Conservation (phyloP, 768 basidiomycete species). For the Pholiota conissans region DNA sequence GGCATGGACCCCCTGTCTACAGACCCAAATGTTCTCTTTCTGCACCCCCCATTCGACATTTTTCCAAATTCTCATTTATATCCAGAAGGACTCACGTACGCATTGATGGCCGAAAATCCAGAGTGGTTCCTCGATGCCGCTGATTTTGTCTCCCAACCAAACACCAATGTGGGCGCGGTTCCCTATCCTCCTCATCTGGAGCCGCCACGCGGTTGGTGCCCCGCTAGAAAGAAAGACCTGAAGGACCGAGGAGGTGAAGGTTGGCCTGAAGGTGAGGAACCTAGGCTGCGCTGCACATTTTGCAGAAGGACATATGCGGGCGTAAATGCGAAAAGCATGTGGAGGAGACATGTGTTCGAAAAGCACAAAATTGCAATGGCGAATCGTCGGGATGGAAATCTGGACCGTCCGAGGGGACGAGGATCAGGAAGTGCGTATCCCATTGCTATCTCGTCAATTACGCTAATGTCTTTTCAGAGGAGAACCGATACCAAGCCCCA, state of each 20-base stretch:
- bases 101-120: conserved; percentile 69
- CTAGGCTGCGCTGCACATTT: conserved; percentile 79
- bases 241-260: conserved; percentile 67
- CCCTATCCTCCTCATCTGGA: conserved; percentile 77
- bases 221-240: conserved; percentile 79
- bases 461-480: conserved; percentile 41
- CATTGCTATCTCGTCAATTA: conserved; percentile 2
- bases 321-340: conserved; percentile 91
- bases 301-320: conserved; percentile 83
- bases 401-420: conserved; percentile 62
- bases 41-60: conserved; percentile 69
- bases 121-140: conserved; percentile 77
- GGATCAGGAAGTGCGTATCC: conserved; percentile 59
- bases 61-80: conserved; percentile 64
- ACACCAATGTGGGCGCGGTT: conserved; percentile 52
- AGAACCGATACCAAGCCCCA: conserved; percentile 44
- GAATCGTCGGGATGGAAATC: conserved; percentile 69
- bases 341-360: conserved; percentile 85
- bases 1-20: conserved; percentile 67
- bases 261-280: conserved; percentile 82
- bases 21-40: conserved; percentile 68
- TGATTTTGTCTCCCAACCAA: conserved; percentile 57
- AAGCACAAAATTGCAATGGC: conserved; percentile 91
- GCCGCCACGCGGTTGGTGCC: conserved; percentile 85
- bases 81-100: conserved; percentile 71